Evolutionary conservation across 2,329 filamentous ascomycete genomes (phyloP).

Genomic region (Sporothrix schenckii): DNA sequence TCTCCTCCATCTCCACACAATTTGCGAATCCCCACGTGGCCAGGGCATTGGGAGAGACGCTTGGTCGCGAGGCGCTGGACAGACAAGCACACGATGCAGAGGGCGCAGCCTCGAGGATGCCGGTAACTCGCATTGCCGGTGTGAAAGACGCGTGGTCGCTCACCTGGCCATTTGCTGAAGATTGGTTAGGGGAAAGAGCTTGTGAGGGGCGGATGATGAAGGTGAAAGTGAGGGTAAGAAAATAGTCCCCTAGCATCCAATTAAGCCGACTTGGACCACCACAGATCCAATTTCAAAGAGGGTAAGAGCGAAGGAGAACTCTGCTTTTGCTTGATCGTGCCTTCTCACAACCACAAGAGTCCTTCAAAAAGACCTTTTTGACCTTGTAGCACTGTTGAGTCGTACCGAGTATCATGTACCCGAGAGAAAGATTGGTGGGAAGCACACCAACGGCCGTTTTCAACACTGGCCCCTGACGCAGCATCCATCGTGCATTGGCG

Average conservation of each 20-base stretch:
- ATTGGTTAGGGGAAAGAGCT: neutral
- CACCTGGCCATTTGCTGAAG: neutral
- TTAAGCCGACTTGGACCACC: neutral
- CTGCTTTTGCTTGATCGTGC: neutral
- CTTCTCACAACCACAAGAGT: slow-evolving; percentile 8
- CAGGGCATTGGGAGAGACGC: slow-evolving; percentile 19
- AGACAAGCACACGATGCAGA: too few species aligned
- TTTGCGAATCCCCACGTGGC: slow-evolving; percentile 18
- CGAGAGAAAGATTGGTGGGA: neutral
- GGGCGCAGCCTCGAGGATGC: neutral
- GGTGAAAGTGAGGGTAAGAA: neutral
- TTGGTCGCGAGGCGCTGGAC: neutral
- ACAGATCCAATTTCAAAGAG: neutral
- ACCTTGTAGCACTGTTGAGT: neutral
- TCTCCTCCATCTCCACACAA: slow-evolving; percentile 1
- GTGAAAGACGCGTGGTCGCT: neutral
- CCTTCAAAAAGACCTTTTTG: neutral
- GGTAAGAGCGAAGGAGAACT: neutral
- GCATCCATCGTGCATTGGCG: slow-evolving; percentile 16
- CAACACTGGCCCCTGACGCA: neutral
- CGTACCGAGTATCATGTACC: neutral
- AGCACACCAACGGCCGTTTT: neutral
- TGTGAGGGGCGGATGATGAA: neutral
- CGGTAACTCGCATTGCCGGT: neutral
- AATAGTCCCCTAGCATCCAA: neutral